Base-by-base conservation (phyloP, 805 yeast species). In the Spathaspora arborariae region DNA sequence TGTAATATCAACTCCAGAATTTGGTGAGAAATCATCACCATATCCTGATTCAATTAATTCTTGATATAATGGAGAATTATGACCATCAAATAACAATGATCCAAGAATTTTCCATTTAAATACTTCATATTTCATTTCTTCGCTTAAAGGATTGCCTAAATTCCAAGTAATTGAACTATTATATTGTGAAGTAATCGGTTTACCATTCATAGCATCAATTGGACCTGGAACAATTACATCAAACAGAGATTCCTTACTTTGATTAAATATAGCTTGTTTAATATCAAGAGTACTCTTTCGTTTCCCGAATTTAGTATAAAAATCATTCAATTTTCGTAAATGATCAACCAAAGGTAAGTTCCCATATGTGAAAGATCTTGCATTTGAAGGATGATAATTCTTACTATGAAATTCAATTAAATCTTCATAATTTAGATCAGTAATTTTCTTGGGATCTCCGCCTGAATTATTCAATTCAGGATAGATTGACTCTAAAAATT, bases 391-490 rank as follows among this genome's bases (percentile, higher is more conserved):
- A 61, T 91, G 97, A 63, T 94, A 94, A 56, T 85, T 79, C 2
- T 65, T 59, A 5, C 72, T 62, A 58, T 94, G 98, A 70, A 88
- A 94, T 19, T 83, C 82, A 4, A 85, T 70, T 47, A 94, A 72
- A 50, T 88, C 95, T 52, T 83, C 82, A 60, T 92, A 86, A 6
- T 76, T 69, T 50, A 92, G 69, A 51, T 81, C 76, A 0, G 96
- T 87, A 47, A 94, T 94, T 45, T 75, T 71, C 18, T 76, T 64
- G 0, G 99, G 99, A 60, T 92, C 96, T 47, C 99, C 99, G 26
- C 97, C 99, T 2, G 96, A 85, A 66, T 89, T 89, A 59, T 89
- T 78, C 56, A 94, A 70, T 7, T 91, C 79, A 1, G 96, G 94
- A 57, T 89, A 94, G 10, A 94, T 77, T 6, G 87, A 69, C 64